Evolutionary conservation across 2,329 filamentous ascomycete species (phyloP).

Genomic region (Colletotrichum somersetense): DNA sequence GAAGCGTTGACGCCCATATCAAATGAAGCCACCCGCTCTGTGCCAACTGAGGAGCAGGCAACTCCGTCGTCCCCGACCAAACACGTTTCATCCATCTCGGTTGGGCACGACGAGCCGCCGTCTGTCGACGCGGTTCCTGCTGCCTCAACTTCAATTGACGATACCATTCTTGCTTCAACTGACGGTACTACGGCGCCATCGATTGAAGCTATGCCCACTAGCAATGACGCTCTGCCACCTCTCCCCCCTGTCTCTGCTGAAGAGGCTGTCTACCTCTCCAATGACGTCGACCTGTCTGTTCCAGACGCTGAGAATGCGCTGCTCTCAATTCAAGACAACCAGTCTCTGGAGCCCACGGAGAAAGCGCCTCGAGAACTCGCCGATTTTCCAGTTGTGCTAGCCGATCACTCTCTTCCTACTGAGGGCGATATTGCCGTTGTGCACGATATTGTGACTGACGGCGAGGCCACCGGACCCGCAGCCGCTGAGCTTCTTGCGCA

Average conservation of each 20-base stretch:
- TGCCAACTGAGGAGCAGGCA: not conserved
- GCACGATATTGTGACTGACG: not conserved
- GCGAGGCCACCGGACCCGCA: not conserved
- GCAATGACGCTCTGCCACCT: not conserved
- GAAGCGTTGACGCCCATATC: not conserved
- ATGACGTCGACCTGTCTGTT: not conserved
- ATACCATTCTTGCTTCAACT: not conserved
- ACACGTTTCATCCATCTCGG: not conserved
- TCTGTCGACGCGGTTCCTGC: not conserved
- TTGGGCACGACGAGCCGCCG: not conserved
- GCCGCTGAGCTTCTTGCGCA: constrained; percentile 20
- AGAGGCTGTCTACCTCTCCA: not conserved
- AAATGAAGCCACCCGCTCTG: not conserved
- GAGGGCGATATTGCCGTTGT: not conserved
- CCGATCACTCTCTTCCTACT: not conserved
- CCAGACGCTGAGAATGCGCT: not conserved
- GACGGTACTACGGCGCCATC: not conserved
- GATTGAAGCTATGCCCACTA: not conserved
- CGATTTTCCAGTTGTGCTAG: not conserved
- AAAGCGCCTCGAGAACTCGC: not conserved
- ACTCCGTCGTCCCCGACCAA: not conserved
- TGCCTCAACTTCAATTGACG: not conserved
- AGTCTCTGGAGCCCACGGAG: not conserved
- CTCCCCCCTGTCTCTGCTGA: not conserved
- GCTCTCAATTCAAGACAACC: not conserved